phyloP scores from a whole-genome alignment of 2,329 filamentous ascomycete species.

The Thermothelomyces thermophilus region DNA sequence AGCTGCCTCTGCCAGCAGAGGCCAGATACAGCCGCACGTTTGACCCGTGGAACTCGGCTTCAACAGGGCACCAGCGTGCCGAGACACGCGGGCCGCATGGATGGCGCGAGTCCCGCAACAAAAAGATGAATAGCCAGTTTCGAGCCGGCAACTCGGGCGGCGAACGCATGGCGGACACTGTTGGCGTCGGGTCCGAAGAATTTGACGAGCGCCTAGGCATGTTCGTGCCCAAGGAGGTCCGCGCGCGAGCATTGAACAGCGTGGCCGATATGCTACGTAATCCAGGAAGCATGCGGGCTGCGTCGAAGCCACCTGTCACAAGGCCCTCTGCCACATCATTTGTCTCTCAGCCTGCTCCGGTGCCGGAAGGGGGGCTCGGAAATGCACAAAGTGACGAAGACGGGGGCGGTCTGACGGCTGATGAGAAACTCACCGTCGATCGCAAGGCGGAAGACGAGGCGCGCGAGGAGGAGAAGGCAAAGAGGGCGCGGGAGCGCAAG shows the following conservation, averaged over 20 bases:
- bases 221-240: conserved; percentile 39
- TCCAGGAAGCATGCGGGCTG: conserved; percentile 37
- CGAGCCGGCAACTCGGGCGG: conserved; percentile 50
- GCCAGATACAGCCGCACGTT: conserved; percentile 43
- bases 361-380: neutral
- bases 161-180: conserved; percentile 55
- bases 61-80: conserved; percentile 71
- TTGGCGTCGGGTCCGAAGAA: conserved; percentile 56
- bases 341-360: neutral
- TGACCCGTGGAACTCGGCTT: conserved; percentile 66
- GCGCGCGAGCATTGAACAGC: conserved; percentile 35
- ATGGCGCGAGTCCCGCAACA: conserved; percentile 65
- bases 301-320: conserved; percentile 8
- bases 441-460: conserved; percentile 19
- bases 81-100: conserved; percentile 58
- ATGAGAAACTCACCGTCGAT: conserved; percentile 5
- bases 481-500: conserved; percentile 26
- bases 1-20: conserved; percentile 29
- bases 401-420: neutral
- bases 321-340: conserved; percentile 9
- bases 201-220: conserved; percentile 41
- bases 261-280: conserved; percentile 49
- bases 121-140: conserved; percentile 67
- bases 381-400: neutral
- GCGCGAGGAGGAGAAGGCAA: conserved; percentile 35